Base-by-base conservation (phyloP, 2,329 filamentous ascomycete genomes). In the Ilyonectria robusta region DNA sequence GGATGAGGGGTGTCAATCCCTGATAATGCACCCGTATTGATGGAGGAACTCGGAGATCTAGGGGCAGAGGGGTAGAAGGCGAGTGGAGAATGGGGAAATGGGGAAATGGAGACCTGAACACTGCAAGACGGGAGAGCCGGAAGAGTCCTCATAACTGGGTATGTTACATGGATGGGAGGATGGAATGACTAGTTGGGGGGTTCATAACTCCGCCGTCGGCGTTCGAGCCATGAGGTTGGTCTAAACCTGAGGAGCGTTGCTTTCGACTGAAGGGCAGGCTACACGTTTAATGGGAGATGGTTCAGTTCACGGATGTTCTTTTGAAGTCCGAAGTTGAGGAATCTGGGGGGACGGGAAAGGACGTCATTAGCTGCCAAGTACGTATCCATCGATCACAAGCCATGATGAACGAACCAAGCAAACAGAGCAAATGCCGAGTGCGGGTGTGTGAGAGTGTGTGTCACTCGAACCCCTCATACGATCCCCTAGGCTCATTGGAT, bases 21-120 rank as follows among this genome's bases (percentile, higher is more conserved):
- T 47, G 37, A 50, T 60, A 42, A 51, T 51, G 40, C 13, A 23
- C 44, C 35, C 29, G 33, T 55, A 51, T 50, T 50, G 42, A 42
- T 68, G 59, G 62, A 67, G 58, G 54, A 66, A 55, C 33, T 48
- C 13, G 23, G 47, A 63, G 54, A 53, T 64, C 66, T 62, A 29
- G 58, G 31, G 51, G 51, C 44, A 53, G 66, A 70, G 60, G 63
- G 68, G 60, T 53, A 61, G 47, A 48, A 17, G 42, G 40, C 58
- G 37, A 65, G 68, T 64, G 71, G 62, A 62, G 64, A 66, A 66
- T 58, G 66, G 58, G 56, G 62, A 62, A 65, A 75, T 72, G 73
- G 68, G 66, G 73, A 67, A 75, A 68, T 51, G 67, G 69, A 72
- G 71, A 60, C 56, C 55, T 59, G 48, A 44, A 21, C 13, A 1